phyloP scores from a whole-genome alignment of 306 rosid genomes.

The Begonia loranthoides region DNA sequence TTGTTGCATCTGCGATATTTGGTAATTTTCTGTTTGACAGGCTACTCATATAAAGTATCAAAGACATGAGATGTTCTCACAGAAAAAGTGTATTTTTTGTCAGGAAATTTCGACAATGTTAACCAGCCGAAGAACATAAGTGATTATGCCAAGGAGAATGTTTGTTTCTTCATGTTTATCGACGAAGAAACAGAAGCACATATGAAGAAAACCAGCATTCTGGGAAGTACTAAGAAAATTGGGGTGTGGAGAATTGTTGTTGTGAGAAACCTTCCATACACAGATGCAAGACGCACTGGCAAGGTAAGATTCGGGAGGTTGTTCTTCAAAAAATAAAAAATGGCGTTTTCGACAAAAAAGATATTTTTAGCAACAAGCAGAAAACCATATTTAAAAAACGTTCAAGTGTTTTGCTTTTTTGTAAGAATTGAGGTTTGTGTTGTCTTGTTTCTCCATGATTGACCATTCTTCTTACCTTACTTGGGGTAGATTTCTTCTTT shows the following conservation, averaged over 20 bases:
- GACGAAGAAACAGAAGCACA: slow-evolving; percentile 67
- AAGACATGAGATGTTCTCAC: background rate
- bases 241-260: slow-evolving; percentile 77
- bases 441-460: too few species aligned
- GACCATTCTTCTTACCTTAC: too few species aligned
- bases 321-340: background rate
- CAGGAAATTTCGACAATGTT: slow-evolving; percentile 83
- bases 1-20: slow-evolving; percentile 91
- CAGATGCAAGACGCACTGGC: slow-evolving; percentile 73
- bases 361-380: too few species aligned
- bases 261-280: slow-evolving; percentile 60
- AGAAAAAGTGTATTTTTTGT: slow-evolving; percentile 8
- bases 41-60: background rate
- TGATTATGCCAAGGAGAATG: slow-evolving; percentile 52
- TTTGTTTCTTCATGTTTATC: slow-evolving; percentile 82
- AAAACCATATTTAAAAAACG: too few species aligned
- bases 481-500: too few species aligned
- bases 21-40: slow-evolving; percentile 31
- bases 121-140: slow-evolving; percentile 62
- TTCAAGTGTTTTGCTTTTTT: too few species aligned
- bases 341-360: too few species aligned
- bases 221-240: slow-evolving; percentile 48
- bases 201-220: slow-evolving; percentile 32
- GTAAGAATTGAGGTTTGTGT: too few species aligned
- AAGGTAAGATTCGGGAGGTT: slow-evolving; percentile 45